These are phyloP conservation scores for Trichomonascus vanleenenianus DNA, from an alignment of 805 yeast species.

Conservation along the genomic window DNA sequence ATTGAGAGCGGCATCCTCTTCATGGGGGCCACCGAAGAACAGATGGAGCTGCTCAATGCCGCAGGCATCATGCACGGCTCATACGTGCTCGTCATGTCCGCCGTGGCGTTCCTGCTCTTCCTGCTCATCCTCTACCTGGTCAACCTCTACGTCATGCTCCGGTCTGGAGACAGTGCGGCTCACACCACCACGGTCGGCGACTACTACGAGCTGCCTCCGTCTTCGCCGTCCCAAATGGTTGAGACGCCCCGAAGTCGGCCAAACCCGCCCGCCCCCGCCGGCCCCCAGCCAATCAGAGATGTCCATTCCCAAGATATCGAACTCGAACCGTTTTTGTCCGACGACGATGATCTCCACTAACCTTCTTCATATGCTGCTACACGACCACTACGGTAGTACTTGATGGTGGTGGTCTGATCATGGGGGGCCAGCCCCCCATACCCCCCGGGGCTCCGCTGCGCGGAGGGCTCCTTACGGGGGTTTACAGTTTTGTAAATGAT, in stretches of 20 bases:
- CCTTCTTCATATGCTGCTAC: no score
- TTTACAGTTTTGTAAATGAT: no score
- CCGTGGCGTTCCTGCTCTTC: slow-evolving; percentile 66
- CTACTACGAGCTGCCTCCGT: no score
- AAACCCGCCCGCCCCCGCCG: background rate
- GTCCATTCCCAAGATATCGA: background rate
- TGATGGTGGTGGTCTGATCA: background rate
- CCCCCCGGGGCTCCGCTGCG: no score
- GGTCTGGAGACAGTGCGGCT: background rate
- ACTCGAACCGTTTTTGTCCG: slow-evolving; percentile 7
- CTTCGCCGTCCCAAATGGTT: background rate
- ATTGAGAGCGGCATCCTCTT: slow-evolving; percentile 73
- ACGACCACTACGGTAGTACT: background rate
- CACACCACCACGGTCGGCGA: background rate
- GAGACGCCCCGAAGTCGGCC: background rate
- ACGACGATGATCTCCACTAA: background rate
- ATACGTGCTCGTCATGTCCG: slow-evolving; percentile 60
- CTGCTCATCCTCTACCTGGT: slow-evolving; percentile 58
- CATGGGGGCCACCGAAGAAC: slow-evolving; percentile 93
- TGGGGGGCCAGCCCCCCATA: background rate
- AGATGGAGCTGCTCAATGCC: slow-evolving; percentile 58
- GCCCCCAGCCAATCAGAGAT: background rate
- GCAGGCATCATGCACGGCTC: slow-evolving; percentile 81
- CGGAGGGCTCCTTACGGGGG: no score
- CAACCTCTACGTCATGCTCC: slow-evolving; percentile 45